phyloP scores from a whole-genome alignment of 805 yeast genomes.

The Yarrowia divulgata region DNA sequence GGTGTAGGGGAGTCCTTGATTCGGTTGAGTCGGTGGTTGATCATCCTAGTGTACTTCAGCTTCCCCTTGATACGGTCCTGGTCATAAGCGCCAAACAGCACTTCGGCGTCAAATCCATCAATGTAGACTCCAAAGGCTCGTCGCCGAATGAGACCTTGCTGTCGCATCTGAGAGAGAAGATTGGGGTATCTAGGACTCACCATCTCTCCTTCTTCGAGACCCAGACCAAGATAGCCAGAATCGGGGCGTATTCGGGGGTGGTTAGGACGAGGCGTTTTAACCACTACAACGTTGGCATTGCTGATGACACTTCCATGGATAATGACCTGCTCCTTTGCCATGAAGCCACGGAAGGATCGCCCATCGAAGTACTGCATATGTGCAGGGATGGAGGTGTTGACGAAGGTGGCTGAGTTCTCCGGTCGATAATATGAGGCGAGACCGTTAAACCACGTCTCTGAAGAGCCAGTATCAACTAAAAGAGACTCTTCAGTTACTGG shows the following conservation, averaged over 20 bases:
- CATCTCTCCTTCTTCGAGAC: constrained; percentile 9
- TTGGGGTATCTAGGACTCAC: constrained; percentile 1
- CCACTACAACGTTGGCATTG: constrained; percentile 1
- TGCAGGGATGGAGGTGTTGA: not conserved
- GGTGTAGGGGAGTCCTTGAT: constrained; percentile 7
- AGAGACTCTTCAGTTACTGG: not conserved
- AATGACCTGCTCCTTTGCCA: not conserved
- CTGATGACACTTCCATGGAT: not conserved
- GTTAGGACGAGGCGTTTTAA: not conserved
- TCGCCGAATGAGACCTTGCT: constrained; percentile 6
- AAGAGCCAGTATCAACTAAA: constrained; percentile 1
- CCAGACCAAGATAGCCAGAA: not conserved
- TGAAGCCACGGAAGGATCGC: not conserved
- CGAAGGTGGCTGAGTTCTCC: not conserved
- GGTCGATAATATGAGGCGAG: not conserved
- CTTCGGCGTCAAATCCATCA: not conserved
- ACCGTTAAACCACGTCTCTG: constrained; percentile 15
- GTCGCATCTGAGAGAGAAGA: not conserved
- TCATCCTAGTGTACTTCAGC: constrained; percentile 2
- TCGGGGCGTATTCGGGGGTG: not conserved
- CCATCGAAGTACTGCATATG: not conserved
- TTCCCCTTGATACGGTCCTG: constrained; percentile 5
- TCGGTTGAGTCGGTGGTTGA: constrained; percentile 3
- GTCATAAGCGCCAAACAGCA: constrained; percentile 27
- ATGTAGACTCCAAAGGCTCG: constrained; percentile 14